phyloP scores from a whole-genome alignment of 306 rosid genomes.

The Medicago lupulina region DNA sequence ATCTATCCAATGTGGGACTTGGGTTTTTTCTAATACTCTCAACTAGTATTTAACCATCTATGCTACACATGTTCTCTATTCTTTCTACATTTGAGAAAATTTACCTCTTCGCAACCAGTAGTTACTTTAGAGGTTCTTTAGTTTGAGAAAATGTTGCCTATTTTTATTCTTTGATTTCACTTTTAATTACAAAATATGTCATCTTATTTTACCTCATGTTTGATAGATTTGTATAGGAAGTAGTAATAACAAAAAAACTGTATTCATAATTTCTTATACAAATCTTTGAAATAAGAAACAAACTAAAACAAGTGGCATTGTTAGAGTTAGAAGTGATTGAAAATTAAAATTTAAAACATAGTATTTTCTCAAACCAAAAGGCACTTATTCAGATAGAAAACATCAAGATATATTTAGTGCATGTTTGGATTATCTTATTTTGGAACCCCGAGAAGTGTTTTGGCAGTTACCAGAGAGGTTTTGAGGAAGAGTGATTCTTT shows the following conservation, averaged over 20 bases:
- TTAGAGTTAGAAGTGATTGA: not conserved
- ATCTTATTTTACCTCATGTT: not conserved
- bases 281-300: not conserved
- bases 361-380: conserved; percentile 4
- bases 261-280: not conserved
- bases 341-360: conserved; percentile 1
- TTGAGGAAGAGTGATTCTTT: conserved; percentile 1
- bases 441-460: conserved; percentile 3
- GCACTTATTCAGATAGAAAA: not conserved
- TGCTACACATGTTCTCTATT: too few relatives aligned
- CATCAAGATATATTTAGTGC: not conserved
- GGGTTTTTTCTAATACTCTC: too few relatives aligned
- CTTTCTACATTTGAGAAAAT: too few relatives aligned
- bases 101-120: too few relatives aligned
- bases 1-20: too few relatives aligned
- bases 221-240: too few relatives aligned
- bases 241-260: not conserved
- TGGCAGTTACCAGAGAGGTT: not conserved
- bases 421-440: conserved; percentile 1
- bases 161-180: not conserved
- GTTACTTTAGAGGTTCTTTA: not conserved
- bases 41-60: too few relatives aligned
- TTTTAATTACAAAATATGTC: not conserved
- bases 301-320: not conserved
- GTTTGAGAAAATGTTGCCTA: not conserved